These are phyloP conservation scores for Colletotrichum sp. DNA, from an alignment of 2,329 filamentous ascomycete genomes.

Conservation along the genomic window DNA sequence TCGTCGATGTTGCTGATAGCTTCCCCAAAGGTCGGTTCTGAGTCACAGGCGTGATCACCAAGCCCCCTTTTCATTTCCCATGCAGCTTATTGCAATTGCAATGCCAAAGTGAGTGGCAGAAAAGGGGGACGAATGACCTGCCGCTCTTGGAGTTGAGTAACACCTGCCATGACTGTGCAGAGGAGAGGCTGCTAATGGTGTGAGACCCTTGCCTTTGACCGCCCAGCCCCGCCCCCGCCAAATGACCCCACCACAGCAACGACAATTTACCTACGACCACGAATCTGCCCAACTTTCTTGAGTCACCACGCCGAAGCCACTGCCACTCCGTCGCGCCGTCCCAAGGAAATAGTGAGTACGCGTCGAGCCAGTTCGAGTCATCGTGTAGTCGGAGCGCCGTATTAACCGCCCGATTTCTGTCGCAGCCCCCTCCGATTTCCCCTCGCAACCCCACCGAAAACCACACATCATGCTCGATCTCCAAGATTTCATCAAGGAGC, in stretches of 20 bases:
- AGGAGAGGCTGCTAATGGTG: background rate
- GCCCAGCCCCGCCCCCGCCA: conserved; percentile 22
- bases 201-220: conserved; percentile 16
- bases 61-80: background rate
- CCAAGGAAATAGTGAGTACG: conserved; percentile 6
- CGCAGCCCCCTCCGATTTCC: background rate
- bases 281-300: conserved; percentile 5
- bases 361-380: background rate
- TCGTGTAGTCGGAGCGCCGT: background rate
- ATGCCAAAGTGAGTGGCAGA: background rate
- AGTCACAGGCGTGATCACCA: background rate
- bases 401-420: background rate
- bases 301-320: conserved; percentile 14
- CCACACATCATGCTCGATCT: conserved; percentile 70
- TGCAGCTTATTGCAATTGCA: background rate
- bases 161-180: background rate
- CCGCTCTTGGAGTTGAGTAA: background rate
- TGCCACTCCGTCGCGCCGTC: background rate
- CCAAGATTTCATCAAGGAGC: conserved; percentile 80
- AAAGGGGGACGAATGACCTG: background rate
- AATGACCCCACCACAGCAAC: conserved; percentile 19
- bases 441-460: background rate
- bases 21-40: background rate
- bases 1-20: background rate
- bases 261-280: conserved; percentile 16